Base-by-base conservation (phyloP, 495 filamentous ascomycete species). In the Astrocystis sublimbata region DNA sequence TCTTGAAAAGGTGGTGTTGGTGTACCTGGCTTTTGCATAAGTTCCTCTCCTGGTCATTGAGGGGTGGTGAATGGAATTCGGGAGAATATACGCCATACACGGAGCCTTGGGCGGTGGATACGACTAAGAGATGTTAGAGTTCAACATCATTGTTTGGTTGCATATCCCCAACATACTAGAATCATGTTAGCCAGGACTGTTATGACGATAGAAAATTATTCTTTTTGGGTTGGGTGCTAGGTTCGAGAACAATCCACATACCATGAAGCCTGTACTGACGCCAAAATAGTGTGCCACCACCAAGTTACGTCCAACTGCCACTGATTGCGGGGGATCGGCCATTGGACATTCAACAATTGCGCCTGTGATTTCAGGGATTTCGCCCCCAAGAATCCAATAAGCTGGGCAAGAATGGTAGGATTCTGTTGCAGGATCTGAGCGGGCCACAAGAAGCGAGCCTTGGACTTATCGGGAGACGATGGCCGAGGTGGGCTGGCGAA, bases 271-370 rank as follows among this genome's bases (percentile, higher is more conserved):
- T 59, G 56, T 3, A 42, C 15, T 6, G 38, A 6, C 5, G 56
- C 56, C 7, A 50, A 31, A 19, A 35, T 30, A 6, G 17, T 51
- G 15, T 60, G 24, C 42, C 43, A 60, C 41, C 43, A 49, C 6
- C 33, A 38, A 2, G 26, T 36, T n/a, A 60, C 43, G n/a, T 60
- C 58, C 5, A 51, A 2, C 24, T 60, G 58, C 58, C 58, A 60
- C 19, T 60, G 58, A 26, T 49, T 50, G 26, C 9, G 2, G 6
- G 58, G 43, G 8, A 60, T 2, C 30, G 58, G 43, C 10, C 3
- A 13, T 33, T 60, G 58, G 3, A 47, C 10, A 41, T n/a, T 6
- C 38, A 41, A 15, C 38, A 41, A n/a, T 4, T 41, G 38, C 5
- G 38, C 15, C 13, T 41, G 38, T 13, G 38, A 41, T 15, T 12